Evolutionary conservation across 2,329 filamentous ascomycete genomes (phyloP).

Genomic region (Neofusicoccum laricinum): DNA sequence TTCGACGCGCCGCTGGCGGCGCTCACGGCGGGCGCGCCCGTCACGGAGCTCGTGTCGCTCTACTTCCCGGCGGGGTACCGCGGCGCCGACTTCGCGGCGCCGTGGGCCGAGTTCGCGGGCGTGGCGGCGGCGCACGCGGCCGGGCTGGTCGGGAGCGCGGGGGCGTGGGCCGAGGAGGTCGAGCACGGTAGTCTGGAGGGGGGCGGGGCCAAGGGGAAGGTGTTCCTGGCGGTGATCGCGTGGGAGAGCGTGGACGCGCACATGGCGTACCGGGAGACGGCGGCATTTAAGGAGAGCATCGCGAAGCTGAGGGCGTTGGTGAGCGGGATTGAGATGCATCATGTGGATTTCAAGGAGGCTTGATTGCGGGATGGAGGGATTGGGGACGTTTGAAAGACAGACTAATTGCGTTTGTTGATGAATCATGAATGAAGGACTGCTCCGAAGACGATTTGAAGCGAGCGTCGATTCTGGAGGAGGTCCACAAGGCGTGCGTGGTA

Average conservation of each 20-base stretch:
- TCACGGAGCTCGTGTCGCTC: constrained; percentile 50
- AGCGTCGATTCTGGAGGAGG: too few species aligned
- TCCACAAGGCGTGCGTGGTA: too few species aligned
- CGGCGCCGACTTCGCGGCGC: constrained; percentile 28
- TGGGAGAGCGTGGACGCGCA: constrained; percentile 54
- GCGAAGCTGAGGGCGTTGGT: constrained; percentile 41
- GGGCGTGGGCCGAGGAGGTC: constrained; percentile 34
- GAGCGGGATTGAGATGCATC: constrained; percentile 42
- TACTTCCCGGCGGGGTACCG: constrained; percentile 39
- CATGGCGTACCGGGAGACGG: constrained; percentile 44
- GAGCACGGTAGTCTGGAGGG: constrained; percentile 18
- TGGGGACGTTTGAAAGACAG: too few species aligned
- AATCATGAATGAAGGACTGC: background rate
- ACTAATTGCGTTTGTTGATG: background rate
- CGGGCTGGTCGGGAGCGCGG: constrained; percentile 27
- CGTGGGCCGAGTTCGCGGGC: constrained; percentile 39
- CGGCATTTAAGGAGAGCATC: constrained; percentile 44
- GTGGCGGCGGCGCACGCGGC: constrained; percentile 31
- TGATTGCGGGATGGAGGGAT: background rate
- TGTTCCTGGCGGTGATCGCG: constrained; percentile 46
- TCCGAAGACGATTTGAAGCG: background rate
- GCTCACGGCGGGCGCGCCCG: constrained; percentile 38
- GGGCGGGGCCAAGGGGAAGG: constrained; percentile 32
- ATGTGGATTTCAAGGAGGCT: constrained; percentile 25
- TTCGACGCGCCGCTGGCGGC: constrained; percentile 29